Conservation (phyloP, 257 asterid species). For the Fraxinus pennsylvanica region DNA sequence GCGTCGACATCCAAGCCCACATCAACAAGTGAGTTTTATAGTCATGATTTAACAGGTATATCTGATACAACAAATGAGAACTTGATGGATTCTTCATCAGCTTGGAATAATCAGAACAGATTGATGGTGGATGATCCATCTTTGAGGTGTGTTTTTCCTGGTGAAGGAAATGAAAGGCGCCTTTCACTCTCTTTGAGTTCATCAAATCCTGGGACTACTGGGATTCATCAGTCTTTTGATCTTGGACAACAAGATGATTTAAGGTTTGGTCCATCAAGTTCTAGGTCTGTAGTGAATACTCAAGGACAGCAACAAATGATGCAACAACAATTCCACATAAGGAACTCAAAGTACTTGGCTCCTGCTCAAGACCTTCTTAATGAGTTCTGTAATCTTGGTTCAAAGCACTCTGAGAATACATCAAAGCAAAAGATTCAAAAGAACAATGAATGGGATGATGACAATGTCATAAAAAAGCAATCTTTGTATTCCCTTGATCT, state of each 20-base stretch:
- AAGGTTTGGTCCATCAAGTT: conserved; percentile 57
- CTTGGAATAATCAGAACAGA: conserved; percentile 40
- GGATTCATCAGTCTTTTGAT: conserved; percentile 53
- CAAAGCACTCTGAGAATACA: conserved; percentile 31
- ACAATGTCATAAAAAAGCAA: conserved; percentile 43
- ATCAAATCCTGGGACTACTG: conserved; percentile 47
- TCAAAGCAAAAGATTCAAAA: conserved; percentile 38
- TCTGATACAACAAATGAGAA: conserved; percentile 32
- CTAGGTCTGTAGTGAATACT: conserved; percentile 39
- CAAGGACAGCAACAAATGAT: conserved; percentile 15
- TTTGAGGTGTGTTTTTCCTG: conserved; percentile 57
- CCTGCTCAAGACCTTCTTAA: conserved; percentile 74
- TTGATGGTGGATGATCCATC: conserved; percentile 48
- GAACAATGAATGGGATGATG: conserved; percentile 41
- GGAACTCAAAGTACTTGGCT: conserved; percentile 55
- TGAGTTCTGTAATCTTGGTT: conserved; percentile 73
- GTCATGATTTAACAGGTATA: conserved; percentile 29
- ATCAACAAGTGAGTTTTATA: conserved; percentile 31
- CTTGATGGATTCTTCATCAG: conserved; percentile 31
- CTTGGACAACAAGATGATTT: conserved; percentile 47
- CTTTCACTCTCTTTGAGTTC: conserved; percentile 83
- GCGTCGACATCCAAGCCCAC: conserved; percentile 46
- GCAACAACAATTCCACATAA: conserved; percentile 30
- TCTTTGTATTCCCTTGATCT: conserved; percentile 66
- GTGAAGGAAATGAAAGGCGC: conserved; percentile 79